Base-by-base conservation (phyloP, 192 early-diverging fungal genomes). In the Podila minutissima region DNA sequence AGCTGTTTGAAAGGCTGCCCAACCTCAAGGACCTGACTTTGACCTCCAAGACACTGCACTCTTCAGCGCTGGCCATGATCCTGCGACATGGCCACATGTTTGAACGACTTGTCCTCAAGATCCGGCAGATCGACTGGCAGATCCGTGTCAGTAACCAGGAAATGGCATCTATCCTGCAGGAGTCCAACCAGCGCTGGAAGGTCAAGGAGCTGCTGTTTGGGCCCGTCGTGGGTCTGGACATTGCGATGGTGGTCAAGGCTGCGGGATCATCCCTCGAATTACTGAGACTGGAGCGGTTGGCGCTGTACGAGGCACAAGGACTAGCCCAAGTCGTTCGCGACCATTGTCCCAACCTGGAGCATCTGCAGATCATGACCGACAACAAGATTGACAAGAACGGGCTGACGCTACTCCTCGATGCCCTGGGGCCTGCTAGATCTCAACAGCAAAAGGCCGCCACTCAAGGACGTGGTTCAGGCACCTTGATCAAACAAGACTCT, bases 321-420 rank as follows among this genome's bases (percentile, higher is more conserved):
- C 24, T 55, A 4, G 1, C 53, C 53, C 53, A 24, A 7, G 53
- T 55, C 22, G 53, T 55, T 17, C 53, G 53, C 5, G 53, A 55
- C n/a, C 53, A 55, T 22, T 55, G 53, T 9, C 53, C 53, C 20
- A 55, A 24, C 22, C 24, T 55, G n/a, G 11, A 55, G n/a, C 53
- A 55, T 26, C 22, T 55, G 53, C n/a, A 4, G n/a, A 55, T 55
- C 53, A 55, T 55, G 53, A 55, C 53, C 53, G 53, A 55, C 53
- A 55, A 55, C 24, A n/a, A 55, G 2, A 26, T 55, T 5, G 53
- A 55, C 53, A 55, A 55, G 24, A 55, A 55, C 11, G 53, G 53
- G 5, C 6, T 55, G 22, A 55, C 24, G 11, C 24, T 55, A 22
- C 53, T 55, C 53, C 24, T 55, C 8, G 53, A 55, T 12, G 53